phyloP scores from a whole-genome alignment of 441 rosid species.

The Pelargonium fulgidum region DNA sequence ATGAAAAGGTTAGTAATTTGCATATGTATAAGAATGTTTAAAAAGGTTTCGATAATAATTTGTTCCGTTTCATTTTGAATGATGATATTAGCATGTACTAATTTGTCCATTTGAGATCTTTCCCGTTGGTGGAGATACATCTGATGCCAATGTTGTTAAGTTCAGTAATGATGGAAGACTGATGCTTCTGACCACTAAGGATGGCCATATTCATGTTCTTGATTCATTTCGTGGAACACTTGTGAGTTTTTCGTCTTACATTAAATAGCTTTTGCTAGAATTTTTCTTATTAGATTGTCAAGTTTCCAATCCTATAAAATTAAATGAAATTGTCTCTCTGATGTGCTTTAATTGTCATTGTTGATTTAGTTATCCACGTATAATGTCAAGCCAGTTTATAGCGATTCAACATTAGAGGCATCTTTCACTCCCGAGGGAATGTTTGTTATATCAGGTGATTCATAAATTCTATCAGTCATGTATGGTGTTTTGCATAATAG shows the following conservation, averaged over 20 bases:
- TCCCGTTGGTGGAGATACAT: constrained; percentile 73
- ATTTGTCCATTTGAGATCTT: constrained; percentile 70
- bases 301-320: background rate
- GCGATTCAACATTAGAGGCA: constrained; percentile 77
- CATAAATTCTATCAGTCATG: too few relatives aligned
- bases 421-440: constrained; percentile 94
- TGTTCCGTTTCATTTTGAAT: too few relatives aligned
- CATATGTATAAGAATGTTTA: background rate
- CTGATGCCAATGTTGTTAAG: constrained; percentile 78
- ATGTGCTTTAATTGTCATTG: constrained; percentile 17
- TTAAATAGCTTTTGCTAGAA: background rate
- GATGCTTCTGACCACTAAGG: constrained; percentile 80
- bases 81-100: constrained; percentile 7
- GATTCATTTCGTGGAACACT: constrained; percentile 92
- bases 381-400: constrained; percentile 75
- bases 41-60: background rate
- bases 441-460: constrained; percentile 79
- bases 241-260: constrained; percentile 34
- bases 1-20: constrained; percentile 58
- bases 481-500: too few relatives aligned
- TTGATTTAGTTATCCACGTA: constrained; percentile 58
- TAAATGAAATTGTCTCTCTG: constrained; percentile 14
- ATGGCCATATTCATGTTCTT: constrained; percentile 82
- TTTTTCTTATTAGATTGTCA: background rate
- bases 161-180: constrained; percentile 91